These are phyloP conservation scores for Clohesyomyces aquaticus DNA, from an alignment of 495 filamentous ascomycete species.

Conservation along the genomic window DNA sequence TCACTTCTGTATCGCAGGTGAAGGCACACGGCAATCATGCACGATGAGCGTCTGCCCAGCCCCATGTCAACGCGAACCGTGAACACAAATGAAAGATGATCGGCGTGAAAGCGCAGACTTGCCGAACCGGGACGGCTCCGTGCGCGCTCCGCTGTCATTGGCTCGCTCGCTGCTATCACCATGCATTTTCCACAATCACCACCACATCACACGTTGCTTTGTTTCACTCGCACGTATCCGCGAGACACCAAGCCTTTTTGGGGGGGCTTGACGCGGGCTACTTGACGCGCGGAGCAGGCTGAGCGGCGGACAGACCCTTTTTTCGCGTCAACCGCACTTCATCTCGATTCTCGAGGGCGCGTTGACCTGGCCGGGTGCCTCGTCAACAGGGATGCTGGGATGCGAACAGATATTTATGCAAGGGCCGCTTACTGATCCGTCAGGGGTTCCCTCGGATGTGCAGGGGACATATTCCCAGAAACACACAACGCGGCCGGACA, in stretches of 20 bases:
- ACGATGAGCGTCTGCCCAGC: neutral
- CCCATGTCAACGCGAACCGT: neutral
- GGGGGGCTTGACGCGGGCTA: too few species aligned
- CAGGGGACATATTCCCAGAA: too few species aligned
- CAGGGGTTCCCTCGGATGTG: too few species aligned
- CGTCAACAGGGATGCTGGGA: too few species aligned
- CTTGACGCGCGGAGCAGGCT: neutral
- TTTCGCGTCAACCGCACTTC: neutral
- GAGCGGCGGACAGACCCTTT: neutral
- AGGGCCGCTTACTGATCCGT: too few species aligned
- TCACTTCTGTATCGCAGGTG: neutral
- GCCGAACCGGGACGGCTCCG: neutral
- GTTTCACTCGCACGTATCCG: constrained; percentile 13
- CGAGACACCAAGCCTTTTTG: neutral
- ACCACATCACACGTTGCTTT: neutral
- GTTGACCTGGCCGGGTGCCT: too few species aligned
- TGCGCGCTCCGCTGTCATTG: neutral
- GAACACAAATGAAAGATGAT: neutral
- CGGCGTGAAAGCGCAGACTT: neutral
- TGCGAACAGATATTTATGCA: too few species aligned
- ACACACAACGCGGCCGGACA: too few species aligned
- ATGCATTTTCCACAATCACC: constrained; percentile 1
- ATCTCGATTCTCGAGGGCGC: neutral
- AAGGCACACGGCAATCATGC: neutral
- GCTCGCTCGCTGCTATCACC: neutral